Base-by-base conservation (phyloP, 2,329 filamentous ascomycete genomes). In the Claviceps lovelessii region DNA sequence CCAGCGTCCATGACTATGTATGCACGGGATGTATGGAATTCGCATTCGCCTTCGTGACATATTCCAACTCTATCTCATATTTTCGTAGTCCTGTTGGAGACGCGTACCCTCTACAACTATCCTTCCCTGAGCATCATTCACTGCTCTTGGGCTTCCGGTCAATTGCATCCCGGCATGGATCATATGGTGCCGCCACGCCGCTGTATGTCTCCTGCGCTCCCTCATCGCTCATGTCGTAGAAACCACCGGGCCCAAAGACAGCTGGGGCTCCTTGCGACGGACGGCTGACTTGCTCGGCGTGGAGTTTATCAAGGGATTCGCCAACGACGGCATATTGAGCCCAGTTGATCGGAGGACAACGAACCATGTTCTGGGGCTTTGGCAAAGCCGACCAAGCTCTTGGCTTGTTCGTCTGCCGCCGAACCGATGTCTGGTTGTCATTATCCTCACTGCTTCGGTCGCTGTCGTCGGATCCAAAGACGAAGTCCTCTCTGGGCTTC, bases 311-410 rank as follows among this genome's bases (percentile, higher is more conserved):
- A 41, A 96, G 75, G 1, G 88, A 81, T 28, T 70, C 66, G 51
- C 89, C 90, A 3, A 93, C 83, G n/a, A 96, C 77, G 61, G 88
- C 88, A 68, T 97, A 97, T 65, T 95, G 90, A 13, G 84, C 81
- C 91, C 91, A 97, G 72, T 96, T 95, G 64, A 97, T 84, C 9
- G 88, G 86, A 9, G 91, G 91, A 71, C 85, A 89, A 45, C 90
- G 83, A 31, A 94, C 84, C 0, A 97, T 74, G 61, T 86, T 86
- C 68, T 96, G 91, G 7, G 87, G 82, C 15, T 78, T 78, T 0
- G 90, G 90, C 15, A 96, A 78, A 19, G 72, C 72, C 2, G 79
- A 73, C 73, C 90, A 90, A 2, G 72, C 59, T 37, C 59, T 62
- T 28, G 61, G 64, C 54, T 61, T 53, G 19, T 56, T 50, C 4